Percentiles rank a stretch among this genome's conserved stretches.
These are phyloP conservation scores for Exophiala calicioides DNA, from an alignment of 2,329 filamentous ascomycete genomes.

Conservation along the genomic window DNA sequence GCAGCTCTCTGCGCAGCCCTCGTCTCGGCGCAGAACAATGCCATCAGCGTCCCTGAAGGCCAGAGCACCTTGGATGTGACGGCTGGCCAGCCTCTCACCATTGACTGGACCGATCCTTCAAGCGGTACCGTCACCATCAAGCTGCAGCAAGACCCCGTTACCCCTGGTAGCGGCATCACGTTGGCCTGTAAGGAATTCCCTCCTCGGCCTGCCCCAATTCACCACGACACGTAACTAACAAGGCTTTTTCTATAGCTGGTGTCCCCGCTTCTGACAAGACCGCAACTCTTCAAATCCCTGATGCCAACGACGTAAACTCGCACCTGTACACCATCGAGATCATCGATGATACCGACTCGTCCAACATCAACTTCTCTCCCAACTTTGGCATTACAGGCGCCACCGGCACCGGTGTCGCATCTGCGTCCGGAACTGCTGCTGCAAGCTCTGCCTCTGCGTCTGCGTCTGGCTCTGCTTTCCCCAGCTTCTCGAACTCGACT, in stretches of 20 bases:
- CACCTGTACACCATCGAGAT: slow-evolving; percentile 57
- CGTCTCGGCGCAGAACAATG: slow-evolving; percentile 46
- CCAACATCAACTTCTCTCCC: slow-evolving; percentile 54
- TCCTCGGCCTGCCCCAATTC: neutral
- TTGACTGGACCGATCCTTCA: slow-evolving; percentile 55
- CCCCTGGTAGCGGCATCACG: slow-evolving; percentile 42
- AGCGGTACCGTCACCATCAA: slow-evolving; percentile 53
- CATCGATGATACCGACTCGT: slow-evolving; percentile 47
- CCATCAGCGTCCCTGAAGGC: slow-evolving; percentile 49
- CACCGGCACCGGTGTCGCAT: slow-evolving; percentile 39
- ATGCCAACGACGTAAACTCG: slow-evolving; percentile 42
- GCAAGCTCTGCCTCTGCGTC: slow-evolving; percentile 29
- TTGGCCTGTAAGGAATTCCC: slow-evolving; percentile 45
- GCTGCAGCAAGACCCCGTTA: slow-evolving; percentile 44
- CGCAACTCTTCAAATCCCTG: slow-evolving; percentile 51
- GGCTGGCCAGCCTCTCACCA: slow-evolving; percentile 48
- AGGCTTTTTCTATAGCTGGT: slow-evolving; percentile 38
- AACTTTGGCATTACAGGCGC: slow-evolving; percentile 53
- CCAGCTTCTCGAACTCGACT: no score
- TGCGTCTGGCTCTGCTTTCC: slow-evolving; percentile 31
- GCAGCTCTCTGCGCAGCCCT: slow-evolving; percentile 49
- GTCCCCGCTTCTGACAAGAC: slow-evolving; percentile 51
- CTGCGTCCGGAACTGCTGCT: slow-evolving; percentile 34
- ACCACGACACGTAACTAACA: slow-evolving; percentile 10
- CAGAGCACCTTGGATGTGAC: slow-evolving; percentile 44